A percentile compares a stretch with the other conserved stretches of the same genome.
These are phyloP conservation scores for Plectosphaerella cucumerina DNA, from an alignment of 2,329 filamentous ascomycete species.

Conservation along the genomic window DNA sequence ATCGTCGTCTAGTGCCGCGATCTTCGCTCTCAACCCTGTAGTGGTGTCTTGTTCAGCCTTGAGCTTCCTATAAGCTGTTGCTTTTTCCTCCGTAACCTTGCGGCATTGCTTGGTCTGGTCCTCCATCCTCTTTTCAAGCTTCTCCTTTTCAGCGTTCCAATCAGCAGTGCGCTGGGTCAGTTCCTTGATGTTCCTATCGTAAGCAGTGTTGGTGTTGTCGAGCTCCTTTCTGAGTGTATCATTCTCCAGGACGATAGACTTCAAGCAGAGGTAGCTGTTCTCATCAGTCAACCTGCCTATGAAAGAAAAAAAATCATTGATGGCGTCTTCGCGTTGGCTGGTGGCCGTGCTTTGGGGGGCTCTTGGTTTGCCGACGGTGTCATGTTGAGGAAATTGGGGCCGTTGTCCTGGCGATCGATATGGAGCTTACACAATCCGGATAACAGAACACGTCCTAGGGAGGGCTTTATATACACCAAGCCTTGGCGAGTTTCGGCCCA, in stretches of 20 bases:
- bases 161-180: not conserved
- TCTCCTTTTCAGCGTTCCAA: not conserved
- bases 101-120: not conserved
- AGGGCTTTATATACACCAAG: not conserved
- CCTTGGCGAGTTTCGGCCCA: too few relatives aligned
- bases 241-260: not conserved
- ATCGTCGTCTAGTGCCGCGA: not conserved
- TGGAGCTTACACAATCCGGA: not conserved
- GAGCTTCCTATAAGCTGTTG: not conserved
- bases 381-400: not conserved
- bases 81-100: conserved; percentile 1
- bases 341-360: not conserved
- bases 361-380: not conserved
- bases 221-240: not conserved
- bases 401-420: not conserved
- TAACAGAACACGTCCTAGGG: not conserved
- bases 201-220: not conserved
- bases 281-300: not conserved
- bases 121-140: not conserved
- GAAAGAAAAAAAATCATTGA: not conserved
- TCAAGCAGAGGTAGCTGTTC: not conserved
- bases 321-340: not conserved
- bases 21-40: not conserved
- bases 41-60: not conserved
- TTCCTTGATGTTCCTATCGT: not conserved